Base-by-base conservation (phyloP, 176 grass and related monocot genomes). In the Elaeis guineensis region DNA sequence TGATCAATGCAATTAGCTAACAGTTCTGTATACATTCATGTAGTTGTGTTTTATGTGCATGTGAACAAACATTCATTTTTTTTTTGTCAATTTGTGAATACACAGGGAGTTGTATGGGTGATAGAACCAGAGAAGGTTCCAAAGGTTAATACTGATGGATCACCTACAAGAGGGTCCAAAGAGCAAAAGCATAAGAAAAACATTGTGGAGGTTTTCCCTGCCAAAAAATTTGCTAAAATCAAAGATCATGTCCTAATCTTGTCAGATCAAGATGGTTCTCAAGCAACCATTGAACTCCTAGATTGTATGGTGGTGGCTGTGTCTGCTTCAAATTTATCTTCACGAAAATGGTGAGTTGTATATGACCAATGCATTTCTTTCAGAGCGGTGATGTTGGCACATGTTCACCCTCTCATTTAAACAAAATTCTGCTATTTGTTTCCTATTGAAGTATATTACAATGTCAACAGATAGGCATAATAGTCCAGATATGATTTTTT, bases 61-160 rank as follows among this genome's bases (percentile, higher is more conserved):
- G 35, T 44, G 35, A 44, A 44, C 35, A 44, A 44, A 44, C 35
- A 12, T 44, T 44, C 35, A 14, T 51, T 14, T 62, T 61, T 48
- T 63, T 50, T 5, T 25, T 44, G 6, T 1, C 23, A 49, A n/a
- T 55, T 25, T 50, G 53, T 50, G 56, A 52, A 82, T 52, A 44
- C 51, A 62, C 70, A 97, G 93, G 93, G 93, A 51, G 63, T 60
- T 70, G 58, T 97, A 25, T 97, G 93, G 87, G 75, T 97, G 65
- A 63, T 97, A 78, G 93, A 88, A 62, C 81, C 87, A 54, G 87
- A 91, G 50, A 85, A 85, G 39, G 52, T 83, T 72, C 87, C 81
- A 5, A 91, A 88, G 73, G 54, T 75, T 57, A 77, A 64, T 52
- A 77, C 22, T 28, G 83, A 96, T 19, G 53, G 77, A 48, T 78